phyloP scores from a whole-genome alignment of 2,329 filamentous ascomycete species.

The Piedraia hortae region DNA sequence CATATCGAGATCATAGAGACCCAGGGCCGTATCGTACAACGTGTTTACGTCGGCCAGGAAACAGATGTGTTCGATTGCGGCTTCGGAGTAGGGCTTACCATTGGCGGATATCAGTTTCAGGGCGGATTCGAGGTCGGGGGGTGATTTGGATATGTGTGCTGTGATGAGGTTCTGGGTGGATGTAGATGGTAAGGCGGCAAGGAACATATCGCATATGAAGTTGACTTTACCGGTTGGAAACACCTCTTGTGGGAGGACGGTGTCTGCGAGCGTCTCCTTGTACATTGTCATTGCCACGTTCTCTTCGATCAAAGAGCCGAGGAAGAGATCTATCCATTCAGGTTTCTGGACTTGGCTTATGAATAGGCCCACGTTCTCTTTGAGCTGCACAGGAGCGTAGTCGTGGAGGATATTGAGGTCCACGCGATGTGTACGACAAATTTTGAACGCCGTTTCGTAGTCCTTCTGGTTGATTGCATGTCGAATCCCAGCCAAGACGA shows the following conservation, averaged over 20 bases:
- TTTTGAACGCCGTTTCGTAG: slow-evolving; percentile 59
- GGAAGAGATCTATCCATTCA: slow-evolving; percentile 66
- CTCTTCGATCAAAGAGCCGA: slow-evolving; percentile 35
- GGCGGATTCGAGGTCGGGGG: slow-evolving; percentile 69
- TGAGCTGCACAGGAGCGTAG: slow-evolving; percentile 65
- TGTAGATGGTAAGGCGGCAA: slow-evolving; percentile 32
- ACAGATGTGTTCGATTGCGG: slow-evolving; percentile 86
- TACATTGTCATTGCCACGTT: slow-evolving; percentile 89
- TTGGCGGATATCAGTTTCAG: slow-evolving; percentile 43
- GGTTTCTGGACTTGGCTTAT: slow-evolving; percentile 60
- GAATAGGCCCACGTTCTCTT: slow-evolving; percentile 47
- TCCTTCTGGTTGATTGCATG: slow-evolving; percentile 52
- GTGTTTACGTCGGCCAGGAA: slow-evolving; percentile 85
- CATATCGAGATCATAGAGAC: slow-evolving; percentile 74
- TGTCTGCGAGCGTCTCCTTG: slow-evolving; percentile 39
- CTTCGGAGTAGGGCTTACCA: slow-evolving; percentile 46
- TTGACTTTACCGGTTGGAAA: slow-evolving; percentile 39
- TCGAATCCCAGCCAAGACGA: slow-evolving; percentile 76
- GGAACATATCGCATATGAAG: slow-evolving; percentile 59
- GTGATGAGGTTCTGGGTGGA: slow-evolving; percentile 81
- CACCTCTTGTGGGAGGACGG: slow-evolving; percentile 3
- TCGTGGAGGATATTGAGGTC: slow-evolving; percentile 97
- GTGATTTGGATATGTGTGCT: slow-evolving; percentile 75
- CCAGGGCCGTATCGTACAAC: slow-evolving; percentile 71
- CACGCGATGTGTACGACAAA: slow-evolving; percentile 76